Evolutionary conservation across 345 rosid genomes (phyloP).

Genomic region (Bretschneidera sinensis): DNA sequence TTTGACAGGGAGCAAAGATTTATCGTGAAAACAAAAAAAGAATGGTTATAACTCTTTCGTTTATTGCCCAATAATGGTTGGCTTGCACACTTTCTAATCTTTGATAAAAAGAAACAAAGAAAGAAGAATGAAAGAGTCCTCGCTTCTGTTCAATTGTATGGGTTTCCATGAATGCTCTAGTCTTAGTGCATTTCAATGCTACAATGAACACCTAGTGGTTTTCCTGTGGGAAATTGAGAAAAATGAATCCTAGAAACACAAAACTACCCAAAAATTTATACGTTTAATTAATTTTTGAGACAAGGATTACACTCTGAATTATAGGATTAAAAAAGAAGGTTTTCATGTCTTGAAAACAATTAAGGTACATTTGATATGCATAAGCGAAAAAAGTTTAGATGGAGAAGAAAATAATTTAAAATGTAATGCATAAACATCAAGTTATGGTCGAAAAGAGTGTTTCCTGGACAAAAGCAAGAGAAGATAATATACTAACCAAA

Average conservation of each 20-base stretch:
- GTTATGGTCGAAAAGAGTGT: background rate
- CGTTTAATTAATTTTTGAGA: background rate
- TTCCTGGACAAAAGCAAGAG: slow-evolving; percentile 2
- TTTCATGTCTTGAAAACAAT: too few relatives aligned
- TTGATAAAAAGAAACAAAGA: background rate
- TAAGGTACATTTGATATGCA: background rate
- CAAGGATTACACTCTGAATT: background rate
- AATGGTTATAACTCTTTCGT: too few relatives aligned
- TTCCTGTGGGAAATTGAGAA: background rate
- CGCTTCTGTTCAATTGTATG: background rate
- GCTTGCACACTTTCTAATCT: background rate
- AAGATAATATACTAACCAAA: slow-evolving; percentile 40
- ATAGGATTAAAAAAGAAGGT: background rate
- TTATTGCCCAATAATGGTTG: too few relatives aligned
- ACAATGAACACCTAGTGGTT: too few relatives aligned
- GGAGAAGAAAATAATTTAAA: too few relatives aligned
- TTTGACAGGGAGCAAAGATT: too few relatives aligned
- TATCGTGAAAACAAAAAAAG: too few relatives aligned
- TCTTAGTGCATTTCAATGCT: background rate
- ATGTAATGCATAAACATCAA: background rate
- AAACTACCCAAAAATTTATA: too few relatives aligned
- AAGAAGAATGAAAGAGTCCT: background rate
- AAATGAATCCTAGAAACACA: background rate
- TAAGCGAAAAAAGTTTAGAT: too few relatives aligned
- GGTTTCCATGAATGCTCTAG: background rate